Conservation (phyloP, 306 rosid species). For the Astragalus membranaceus region DNA sequence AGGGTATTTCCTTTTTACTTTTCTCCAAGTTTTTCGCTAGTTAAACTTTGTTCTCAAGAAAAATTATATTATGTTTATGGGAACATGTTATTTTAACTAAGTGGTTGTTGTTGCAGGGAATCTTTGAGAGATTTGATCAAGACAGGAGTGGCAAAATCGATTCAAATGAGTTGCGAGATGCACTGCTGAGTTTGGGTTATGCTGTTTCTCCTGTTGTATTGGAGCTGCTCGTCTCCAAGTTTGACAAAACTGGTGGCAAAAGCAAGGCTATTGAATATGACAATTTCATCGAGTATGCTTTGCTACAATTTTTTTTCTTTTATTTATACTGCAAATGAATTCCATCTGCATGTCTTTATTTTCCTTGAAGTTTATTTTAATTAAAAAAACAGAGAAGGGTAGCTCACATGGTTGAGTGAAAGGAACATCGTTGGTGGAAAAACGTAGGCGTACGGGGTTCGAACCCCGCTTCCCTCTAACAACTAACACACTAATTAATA, state of each 20-base stretch:
- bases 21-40: not conserved
- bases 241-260: conserved; percentile 85
- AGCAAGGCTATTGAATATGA: conserved; percentile 82
- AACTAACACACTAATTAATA: not conserved
- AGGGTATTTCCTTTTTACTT: conserved; percentile 43
- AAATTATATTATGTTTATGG: not conserved
- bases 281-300: conserved; percentile 81
- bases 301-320: not conserved
- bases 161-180: conserved; percentile 68
- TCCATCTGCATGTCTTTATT: not conserved
- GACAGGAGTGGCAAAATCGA: conserved; percentile 94
- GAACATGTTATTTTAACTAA: not conserved
- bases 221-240: conserved; percentile 89
- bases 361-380: not conserved
- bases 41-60: not conserved
- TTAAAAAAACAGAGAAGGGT: not conserved
- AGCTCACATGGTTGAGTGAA: too few relatives aligned
- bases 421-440: too few relatives aligned
- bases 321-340: conserved; percentile 1
- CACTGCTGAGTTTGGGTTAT: conserved; percentile 78
- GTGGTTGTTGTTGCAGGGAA: conserved; percentile 37
- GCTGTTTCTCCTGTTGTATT: conserved; percentile 68
- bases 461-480: not conserved
- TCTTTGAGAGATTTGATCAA: conserved; percentile 79
- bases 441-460: too few relatives aligned